Base-by-base conservation (phyloP, 2,329 filamentous ascomycete genomes). In the Monosporascus ibericus region DNA sequence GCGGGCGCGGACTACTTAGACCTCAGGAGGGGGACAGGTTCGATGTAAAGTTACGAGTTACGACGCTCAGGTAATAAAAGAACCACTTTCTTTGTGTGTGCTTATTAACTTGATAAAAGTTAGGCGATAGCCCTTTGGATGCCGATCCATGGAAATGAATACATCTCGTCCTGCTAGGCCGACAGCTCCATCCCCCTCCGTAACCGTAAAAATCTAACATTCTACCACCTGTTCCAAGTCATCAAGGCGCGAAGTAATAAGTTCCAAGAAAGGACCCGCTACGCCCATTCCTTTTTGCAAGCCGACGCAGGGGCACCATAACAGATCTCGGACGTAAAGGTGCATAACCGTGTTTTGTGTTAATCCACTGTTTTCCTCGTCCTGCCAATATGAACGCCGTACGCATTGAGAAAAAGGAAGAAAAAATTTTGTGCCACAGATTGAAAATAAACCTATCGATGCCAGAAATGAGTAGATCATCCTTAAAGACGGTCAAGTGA, bases 61-160 rank as follows among this genome's bases (percentile, higher is more conserved):
- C 30, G 44, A 47, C n/a, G n/a, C 3, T 25, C 20, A 37, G 44
- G 25, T 48, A 51, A 34, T 52, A 46, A 54, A 49, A 49, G 9
- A 34, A 40, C 22, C 39, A 34, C 14, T 5, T 11, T 14, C 9
- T 34, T 34, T 9, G 11, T 34, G 8, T 30, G 27, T 14, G 27
- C 27, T 30, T 30, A 11, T 30, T 30, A 11, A 30, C 27, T 30
- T 30, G 30, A 34, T 14, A 42, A 15, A 24, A 20, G 14, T 24
- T 24, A 42, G 18, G 39, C 18, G 39, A 14, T 42, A 42, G 39
- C 39, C 18, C 18, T 24, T 34, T 34, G 30, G 30, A 34, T 34
- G 5, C 11, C 4, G 30, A 34, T 14, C 30, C 11, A 1, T 5
- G 30, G 30, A 14, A 3, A 34, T 34, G 30, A 34, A 34, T 34